phyloP scores from a whole-genome alignment of 306 rosid genomes.

The Corylus heterophylla region DNA sequence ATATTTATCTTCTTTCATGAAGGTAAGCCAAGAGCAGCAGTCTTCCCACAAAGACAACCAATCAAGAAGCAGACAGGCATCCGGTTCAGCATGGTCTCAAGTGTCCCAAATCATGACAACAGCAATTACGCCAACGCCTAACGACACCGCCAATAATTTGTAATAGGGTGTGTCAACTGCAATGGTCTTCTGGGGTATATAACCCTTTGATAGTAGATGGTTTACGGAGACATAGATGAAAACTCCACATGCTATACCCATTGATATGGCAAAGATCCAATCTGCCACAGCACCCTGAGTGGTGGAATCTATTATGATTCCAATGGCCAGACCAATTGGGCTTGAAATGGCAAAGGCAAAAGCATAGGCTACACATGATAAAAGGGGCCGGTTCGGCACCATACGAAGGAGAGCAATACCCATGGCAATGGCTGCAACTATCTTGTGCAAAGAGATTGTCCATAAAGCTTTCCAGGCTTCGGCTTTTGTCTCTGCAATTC shows the following conservation, averaged over 20 bases:
- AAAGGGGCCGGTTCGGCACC: constrained; percentile 59
- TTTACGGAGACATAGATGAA: constrained; percentile 75
- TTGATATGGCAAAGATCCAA: constrained; percentile 79
- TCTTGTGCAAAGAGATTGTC: constrained; percentile 80
- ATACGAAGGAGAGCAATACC: constrained; percentile 83
- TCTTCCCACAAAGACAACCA: constrained; percentile 1
- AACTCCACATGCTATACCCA: constrained; percentile 82
- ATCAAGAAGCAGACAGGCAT: constrained; percentile 5
- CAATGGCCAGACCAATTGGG: constrained; percentile 73
- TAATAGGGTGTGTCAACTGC: constrained; percentile 38
- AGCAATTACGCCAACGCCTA: constrained; percentile 70
- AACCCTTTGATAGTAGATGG: constrained; percentile 71
- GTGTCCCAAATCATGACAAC: constrained; percentile 91
- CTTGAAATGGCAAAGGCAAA: constrained; percentile 78
- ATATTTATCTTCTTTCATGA: not conserved
- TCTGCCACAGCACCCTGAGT: constrained; percentile 66
- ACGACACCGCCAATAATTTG: constrained; percentile 61
- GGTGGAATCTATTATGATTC: constrained; percentile 70
- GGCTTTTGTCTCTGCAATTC: constrained; percentile 59
- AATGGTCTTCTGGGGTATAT: constrained; percentile 38
- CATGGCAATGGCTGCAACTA: constrained; percentile 89
- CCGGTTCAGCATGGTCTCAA: constrained; percentile 29
- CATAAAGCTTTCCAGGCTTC: constrained; percentile 88
- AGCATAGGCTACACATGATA: constrained; percentile 59
- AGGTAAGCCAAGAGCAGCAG: not conserved